These are phyloP conservation scores for Nephelium lappaceum DNA, from an alignment of 345 rosid species.

Conservation along the genomic window DNA sequence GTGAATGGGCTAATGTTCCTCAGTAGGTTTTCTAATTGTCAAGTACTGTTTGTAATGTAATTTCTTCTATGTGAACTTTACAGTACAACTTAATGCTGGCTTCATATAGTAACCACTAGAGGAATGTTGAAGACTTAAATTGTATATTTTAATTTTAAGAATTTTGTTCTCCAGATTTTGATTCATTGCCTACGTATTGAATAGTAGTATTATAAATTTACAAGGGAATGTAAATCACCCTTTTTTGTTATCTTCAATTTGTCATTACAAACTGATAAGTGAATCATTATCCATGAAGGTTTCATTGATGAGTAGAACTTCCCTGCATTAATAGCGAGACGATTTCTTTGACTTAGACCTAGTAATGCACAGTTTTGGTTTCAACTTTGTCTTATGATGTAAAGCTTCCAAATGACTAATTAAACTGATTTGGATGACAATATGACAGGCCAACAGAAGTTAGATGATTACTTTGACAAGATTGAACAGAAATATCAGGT, in stretches of 20 bases:
- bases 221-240: no score
- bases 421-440: constrained; percentile 21
- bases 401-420: neutral
- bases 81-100: neutral
- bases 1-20: neutral
- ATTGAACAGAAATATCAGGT: constrained; percentile 48
- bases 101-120: no score
- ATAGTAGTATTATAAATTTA: no score
- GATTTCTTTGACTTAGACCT: neutral
- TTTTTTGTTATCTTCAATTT: neutral
- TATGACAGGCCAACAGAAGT: constrained; percentile 34
- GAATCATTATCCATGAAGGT: neutral
- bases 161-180: no score
- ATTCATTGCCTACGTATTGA: no score
- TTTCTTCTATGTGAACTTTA: neutral
- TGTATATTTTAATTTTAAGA: no score
- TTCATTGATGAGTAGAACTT: neutral
- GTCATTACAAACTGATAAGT: neutral
- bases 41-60: neutral
- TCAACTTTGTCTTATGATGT: neutral
- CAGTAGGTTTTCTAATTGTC: neutral
- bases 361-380: neutral
- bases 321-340: neutral
- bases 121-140: no score
- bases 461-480: constrained; percentile 49